Base-by-base conservation (phyloP, 768 basidiomycete species). In the Tulasnella sp. region DNA sequence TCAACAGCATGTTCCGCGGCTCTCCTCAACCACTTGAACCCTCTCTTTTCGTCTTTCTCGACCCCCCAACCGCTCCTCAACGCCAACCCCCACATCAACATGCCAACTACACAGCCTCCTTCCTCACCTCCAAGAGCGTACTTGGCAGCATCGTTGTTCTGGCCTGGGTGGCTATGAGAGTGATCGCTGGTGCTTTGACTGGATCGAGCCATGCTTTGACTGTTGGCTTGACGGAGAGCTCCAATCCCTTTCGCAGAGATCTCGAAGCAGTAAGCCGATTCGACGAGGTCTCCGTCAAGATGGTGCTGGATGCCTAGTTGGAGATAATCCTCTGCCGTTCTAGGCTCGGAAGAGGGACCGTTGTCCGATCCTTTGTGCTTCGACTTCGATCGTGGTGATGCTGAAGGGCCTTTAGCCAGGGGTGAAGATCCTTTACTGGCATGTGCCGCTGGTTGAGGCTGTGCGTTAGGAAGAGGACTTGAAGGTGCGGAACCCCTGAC, bases 21-120 rank as follows among this genome's bases (percentile, higher is more conserved):
- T 81, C 90, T 90, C 81, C 91, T 89, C 82, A 97, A 86, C 94
- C 95, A 97, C 84, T 90, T 90, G 86, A 96, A 97, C 12, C 91
- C 96, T 54, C 87, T 86, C 85, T 89, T 90, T 85, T 96, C 94
- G 83, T 95, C 91, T 89, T 93, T 92, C 84, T 89, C 86, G 82
- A 92, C 91, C 3, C 96, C 96, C 96, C 96, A 97, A 1, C 95
- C 96, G 84, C 96, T 94, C 76, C 96, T 88, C 83, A 96, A 86
- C 42, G 94, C 88, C 60, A 97, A 87, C 0, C 96, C 96, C 90
- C 93, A 96, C 94, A 97, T 95, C 81, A 97, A 86, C 95, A 96
- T 96, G 24, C 96, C 96, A 5, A 95, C 91, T 1, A 93, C 93
- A 83, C 93, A 96, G 1, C 95, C 96, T 1, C 95, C 95, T 76